These are phyloP conservation scores for Dichotomopilus funicola DNA, from an alignment of 2,329 filamentous ascomycete species.

Conservation along the genomic window DNA sequence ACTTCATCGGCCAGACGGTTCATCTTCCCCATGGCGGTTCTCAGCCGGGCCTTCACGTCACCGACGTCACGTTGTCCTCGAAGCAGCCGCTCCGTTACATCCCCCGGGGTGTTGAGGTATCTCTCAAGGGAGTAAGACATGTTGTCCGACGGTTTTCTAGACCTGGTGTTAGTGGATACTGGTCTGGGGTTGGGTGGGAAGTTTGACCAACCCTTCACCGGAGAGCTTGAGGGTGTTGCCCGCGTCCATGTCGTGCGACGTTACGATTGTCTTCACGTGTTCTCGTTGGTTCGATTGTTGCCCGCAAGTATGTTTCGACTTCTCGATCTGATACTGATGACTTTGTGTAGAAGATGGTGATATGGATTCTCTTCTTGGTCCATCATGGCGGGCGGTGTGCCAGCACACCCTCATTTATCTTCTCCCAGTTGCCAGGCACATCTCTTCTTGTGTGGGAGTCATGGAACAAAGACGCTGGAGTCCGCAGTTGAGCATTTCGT, in stretches of 20 bases:
- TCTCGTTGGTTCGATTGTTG: not conserved
- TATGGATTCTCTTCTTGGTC: not conserved
- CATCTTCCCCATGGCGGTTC: constrained; percentile 6
- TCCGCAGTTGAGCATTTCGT: constrained; percentile 10
- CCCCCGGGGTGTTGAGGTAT: constrained; percentile 14
- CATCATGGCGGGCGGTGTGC: not conserved
- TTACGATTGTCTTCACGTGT: not conserved
- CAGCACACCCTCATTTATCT: not conserved
- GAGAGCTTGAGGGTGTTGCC: constrained; percentile 8
- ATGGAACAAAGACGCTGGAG: not conserved
- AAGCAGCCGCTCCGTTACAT: constrained; percentile 18
- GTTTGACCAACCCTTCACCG: constrained; percentile 15
- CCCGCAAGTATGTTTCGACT: not conserved
- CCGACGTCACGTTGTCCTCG: not conserved
- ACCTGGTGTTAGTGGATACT: not conserved
- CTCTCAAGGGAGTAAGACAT: constrained; percentile 13
- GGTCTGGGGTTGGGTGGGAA: not conserved
- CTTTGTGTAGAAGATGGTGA: not conserved
- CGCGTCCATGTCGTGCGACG: constrained; percentile 6
- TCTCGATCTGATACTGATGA: not conserved
- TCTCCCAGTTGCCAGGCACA: not conserved
- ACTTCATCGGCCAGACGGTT: constrained; percentile 9
- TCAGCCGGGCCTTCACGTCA: constrained; percentile 7
- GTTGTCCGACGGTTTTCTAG: constrained; percentile 1
- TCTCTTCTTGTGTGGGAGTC: not conserved